Percentiles rank a stretch among this genome's conserved stretches.
These are phyloP conservation scores for Hydrangea macrophylla DNA, from an alignment of 148 eudicot genomes.

Conservation along the genomic window DNA sequence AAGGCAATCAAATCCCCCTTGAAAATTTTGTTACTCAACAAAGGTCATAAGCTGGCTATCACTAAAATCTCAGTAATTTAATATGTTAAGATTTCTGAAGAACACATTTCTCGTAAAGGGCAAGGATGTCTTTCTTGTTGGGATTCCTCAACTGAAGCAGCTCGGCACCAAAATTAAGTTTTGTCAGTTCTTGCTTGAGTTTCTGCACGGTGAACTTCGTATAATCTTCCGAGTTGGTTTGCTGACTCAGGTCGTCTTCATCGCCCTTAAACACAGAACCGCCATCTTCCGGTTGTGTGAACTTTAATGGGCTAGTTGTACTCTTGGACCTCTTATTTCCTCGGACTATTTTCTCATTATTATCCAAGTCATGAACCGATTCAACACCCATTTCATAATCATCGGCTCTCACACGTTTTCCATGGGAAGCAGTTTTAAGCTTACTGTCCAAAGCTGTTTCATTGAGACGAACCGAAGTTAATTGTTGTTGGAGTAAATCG, in stretches of 20 bases:
- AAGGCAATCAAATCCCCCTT: too few species aligned
- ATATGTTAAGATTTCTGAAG: constrained; percentile 44
- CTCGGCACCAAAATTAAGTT: constrained; percentile 74
- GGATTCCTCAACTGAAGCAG: constrained; percentile 71
- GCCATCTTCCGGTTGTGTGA: constrained; percentile 50
- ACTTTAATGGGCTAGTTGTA: constrained; percentile 48
- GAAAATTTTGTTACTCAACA: too few species aligned
- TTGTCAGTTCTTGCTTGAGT: constrained; percentile 79
- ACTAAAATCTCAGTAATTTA: not conserved
- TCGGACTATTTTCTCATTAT: constrained; percentile 35
- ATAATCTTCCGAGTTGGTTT: constrained; percentile 54
- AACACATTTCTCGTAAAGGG: constrained; percentile 76
- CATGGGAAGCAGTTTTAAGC: constrained; percentile 67
- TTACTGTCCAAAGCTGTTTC: constrained; percentile 76
- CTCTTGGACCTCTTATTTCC: constrained; percentile 64
- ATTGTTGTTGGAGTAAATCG: constrained; percentile 69
- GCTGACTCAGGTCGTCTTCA: constrained; percentile 59
- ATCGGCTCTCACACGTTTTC: constrained; percentile 66
- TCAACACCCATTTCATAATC: constrained; percentile 67
- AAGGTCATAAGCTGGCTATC: too few species aligned
- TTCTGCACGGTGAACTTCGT: constrained; percentile 66
- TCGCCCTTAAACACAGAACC: constrained; percentile 60
- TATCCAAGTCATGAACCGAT: constrained; percentile 49
- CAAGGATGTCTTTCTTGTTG: constrained; percentile 69
- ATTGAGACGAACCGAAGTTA: constrained; percentile 61